Evolutionary conservation across 2,329 filamentous ascomycete species (phyloP), one percentile per base, ranked within the genome.

Genomic region (Aureobasidium sp.): DNA sequence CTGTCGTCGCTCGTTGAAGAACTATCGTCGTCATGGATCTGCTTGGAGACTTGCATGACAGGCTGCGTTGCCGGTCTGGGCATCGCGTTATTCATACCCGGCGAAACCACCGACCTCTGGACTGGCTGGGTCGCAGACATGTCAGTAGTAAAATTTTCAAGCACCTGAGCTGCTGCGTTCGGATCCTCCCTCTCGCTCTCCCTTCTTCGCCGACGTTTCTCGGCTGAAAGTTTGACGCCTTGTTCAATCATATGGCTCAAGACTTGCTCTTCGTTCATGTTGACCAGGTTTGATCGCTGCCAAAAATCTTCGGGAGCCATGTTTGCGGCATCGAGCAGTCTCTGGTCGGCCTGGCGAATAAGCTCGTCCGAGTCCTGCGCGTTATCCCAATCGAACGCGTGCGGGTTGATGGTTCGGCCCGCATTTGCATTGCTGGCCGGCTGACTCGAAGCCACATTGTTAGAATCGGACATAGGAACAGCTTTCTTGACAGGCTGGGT

Each of bases 221-320:
- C 17, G 8, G 42, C 31, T 6, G 36, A 29, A 20, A 37, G 36
- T 42, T 42, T 29, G 25, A 51, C 37, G n/a, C 45, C 45, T 51
- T 60, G 44, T 8, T 41, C 57, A 31, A 60, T 60, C 57, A 60
- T 60, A 31, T 60, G 57, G 27, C 20, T 42, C 36, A 60, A 34
- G 22, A 60, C 36, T 34, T 60, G 57, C n/a, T 60, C 57, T 34
- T 60, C 57, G 25, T 60, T 60, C 57, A 60, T 51, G 20, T 39
- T 49, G 1, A 39, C 12, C 11, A 60, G 25, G 4, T 49, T 60
- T 22, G 20, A 27, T 12, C 14, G 34, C 1, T 36, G 17, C 57
- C 57, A 60, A 27, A 60, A 60, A 14, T 60, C 57, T 60, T 60
- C 25, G 20, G 57, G 36, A 3, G 45, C 31, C 57, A 60, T 60